Evolutionary conservation across 2,329 filamentous ascomycete genomes (phyloP), one percentile per base, ranked within the genome.

Genomic region (Neonectria coccinea): DNA sequence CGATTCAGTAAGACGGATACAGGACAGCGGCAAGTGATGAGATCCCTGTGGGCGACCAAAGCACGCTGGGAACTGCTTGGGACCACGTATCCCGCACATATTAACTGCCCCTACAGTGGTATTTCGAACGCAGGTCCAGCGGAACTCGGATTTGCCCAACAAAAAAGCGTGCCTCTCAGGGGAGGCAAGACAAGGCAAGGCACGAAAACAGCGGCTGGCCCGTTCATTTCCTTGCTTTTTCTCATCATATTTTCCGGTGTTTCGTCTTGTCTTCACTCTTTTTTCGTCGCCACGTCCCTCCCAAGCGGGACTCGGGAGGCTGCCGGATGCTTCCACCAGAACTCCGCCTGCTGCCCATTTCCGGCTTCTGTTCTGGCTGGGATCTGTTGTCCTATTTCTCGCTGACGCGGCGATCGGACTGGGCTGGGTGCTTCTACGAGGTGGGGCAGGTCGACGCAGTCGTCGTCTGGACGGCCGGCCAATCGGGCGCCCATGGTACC

Each of bases 401-500:
- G 60, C 60, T 58, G 60, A 58, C 54, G 60, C 54, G 60, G 53
- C 47, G 47, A 60, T 53, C 51, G 36, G 20, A 41, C 20, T 50
- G 42, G 51, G 45, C 41, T 52, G 29, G 31, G 41, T 25, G 47
- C 57, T 47, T 48, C 22, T 44, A n/a, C 41, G 18, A 20, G 14
- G 57, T 60, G 57, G 57, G 20, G 29, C 56, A 45, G 57, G 33
- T 22, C 57, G 39, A 60, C 50, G 57, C 57, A 54, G 41, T 56
- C 27, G 54, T 61, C 55, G 52, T 54, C 56, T 56, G 59, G 62
- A 18, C 51, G 45, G 61, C 41, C 52, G 52, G 42, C 71, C 71
- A 73, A 73, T 73, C 66, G 65, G 44, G 50, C 48, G 12, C 39
- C 11, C 47, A 33, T 64, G 59, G 71, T 73, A 70, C 71, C 71